phyloP scores from a whole-genome alignment of 768 basidiomycete genomes.

The Leccinum imitatum region DNA sequence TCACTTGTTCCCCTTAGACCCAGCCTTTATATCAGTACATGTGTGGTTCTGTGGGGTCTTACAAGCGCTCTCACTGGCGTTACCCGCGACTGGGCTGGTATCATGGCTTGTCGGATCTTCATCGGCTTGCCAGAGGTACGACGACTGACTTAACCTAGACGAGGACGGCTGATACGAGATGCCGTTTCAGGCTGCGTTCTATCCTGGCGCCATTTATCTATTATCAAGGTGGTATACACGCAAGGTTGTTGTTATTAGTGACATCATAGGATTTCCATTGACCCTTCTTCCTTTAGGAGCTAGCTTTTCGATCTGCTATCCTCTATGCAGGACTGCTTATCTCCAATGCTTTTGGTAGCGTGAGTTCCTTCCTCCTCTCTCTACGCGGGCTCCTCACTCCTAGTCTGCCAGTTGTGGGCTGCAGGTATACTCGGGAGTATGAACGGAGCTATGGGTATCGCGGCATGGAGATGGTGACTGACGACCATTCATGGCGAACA shows the following conservation, averaged over 20 bases:
- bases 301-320: slow-evolving; percentile 63
- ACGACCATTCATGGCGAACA: background rate
- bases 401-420: slow-evolving; percentile 52
- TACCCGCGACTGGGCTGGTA: slow-evolving; percentile 46
- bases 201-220: slow-evolving; percentile 52
- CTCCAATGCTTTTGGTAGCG: slow-evolving; percentile 67
- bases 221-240: slow-evolving; percentile 58
- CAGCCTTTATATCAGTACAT: slow-evolving; percentile 58
- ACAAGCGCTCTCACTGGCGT: slow-evolving; percentile 65
- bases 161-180: background rate
- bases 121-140: slow-evolving; percentile 60
- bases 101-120: slow-evolving; percentile 57
- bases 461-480: slow-evolving; percentile 68
- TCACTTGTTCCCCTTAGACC: slow-evolving; percentile 40
- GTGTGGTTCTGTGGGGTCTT: slow-evolving; percentile 62
- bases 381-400: background rate
- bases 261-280: background rate
- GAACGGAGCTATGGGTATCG: slow-evolving; percentile 64
- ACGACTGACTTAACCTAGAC: background rate
- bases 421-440: slow-evolving; percentile 71
- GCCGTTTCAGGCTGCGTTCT: slow-evolving; percentile 51
- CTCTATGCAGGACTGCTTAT: slow-evolving; percentile 59
- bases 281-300: slow-evolving; percentile 41
- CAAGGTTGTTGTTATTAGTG: slow-evolving; percentile 18
- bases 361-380: slow-evolving; percentile 30